Base-by-base conservation (phyloP, 306 rosid species). In the Quercus variabilis region DNA sequence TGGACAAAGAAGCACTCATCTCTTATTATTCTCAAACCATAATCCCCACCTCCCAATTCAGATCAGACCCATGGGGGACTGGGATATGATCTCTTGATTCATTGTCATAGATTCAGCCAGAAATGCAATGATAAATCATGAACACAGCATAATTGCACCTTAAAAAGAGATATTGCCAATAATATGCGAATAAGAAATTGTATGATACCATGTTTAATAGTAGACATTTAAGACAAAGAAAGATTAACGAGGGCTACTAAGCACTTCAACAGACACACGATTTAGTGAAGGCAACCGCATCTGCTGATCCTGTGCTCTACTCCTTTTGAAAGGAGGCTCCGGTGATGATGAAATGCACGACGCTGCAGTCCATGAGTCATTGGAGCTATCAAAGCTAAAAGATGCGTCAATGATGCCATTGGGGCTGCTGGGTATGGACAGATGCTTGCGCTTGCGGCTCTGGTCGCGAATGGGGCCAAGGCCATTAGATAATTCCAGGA, bases 231-330 rank as follows among this genome's bases (percentile, higher is more conserved):
- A 74, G 87, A 82, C 78, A 80, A 77, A 9, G 72, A 74, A 79
- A 78, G 55, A 76, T 74, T 90, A 90, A 85, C 80, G 92, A 80
- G 91, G 89, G 84, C 91, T 90, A 43, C 82, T 82, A 46, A 82
- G 83, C 79, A 80, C 83, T 80, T 88, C 87, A 60, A 87, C 80
- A 60, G 93, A 80, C 60, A 90, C 74, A 72, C 85, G 80, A 79
- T 83, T 87, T 5, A 89, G 12, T 12, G 86, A 81, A 52, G 87
- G 89, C 87, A 89, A 73, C 18, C 86, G 86, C 88, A 87, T 87
- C 76, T 78, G 91, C 84, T 90, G 97, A 55, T 90, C 90, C 85
- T 92, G 91, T 74, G 74, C 79, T 81, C 91, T 84, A 78, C 87
- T 86, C 86, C 89, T 85, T 80, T 90, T 90, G 20, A 84, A 80